Evolutionary conservation across 2,329 filamentous ascomycete genomes (phyloP).

Genomic region (Pseudocercospora crystallina): DNA sequence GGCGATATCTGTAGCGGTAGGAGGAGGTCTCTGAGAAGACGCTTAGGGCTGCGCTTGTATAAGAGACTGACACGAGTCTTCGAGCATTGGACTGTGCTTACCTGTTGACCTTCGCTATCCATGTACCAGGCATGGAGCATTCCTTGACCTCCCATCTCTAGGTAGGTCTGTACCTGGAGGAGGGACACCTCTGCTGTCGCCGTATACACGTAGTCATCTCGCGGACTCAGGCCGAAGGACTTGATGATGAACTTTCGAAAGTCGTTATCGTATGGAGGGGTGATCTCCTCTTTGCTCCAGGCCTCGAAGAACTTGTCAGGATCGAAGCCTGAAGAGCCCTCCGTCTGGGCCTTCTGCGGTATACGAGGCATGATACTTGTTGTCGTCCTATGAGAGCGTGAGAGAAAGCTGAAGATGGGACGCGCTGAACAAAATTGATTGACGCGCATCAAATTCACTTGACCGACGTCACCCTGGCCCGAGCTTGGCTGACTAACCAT

Average conservation of each 20-base stretch:
- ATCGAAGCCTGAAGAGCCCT: constrained; percentile 45
- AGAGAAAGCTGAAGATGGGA: too few species aligned
- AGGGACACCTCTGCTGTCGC: constrained; percentile 54
- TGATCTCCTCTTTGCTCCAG: constrained; percentile 42
- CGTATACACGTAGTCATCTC: constrained; percentile 53
- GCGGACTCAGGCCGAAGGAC: constrained; percentile 47
- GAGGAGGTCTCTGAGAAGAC: constrained; percentile 41
- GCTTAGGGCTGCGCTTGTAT: constrained; percentile 24
- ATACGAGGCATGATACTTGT: constrained; percentile 29
- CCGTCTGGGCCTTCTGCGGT: constrained; percentile 36
- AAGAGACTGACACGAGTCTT: constrained; percentile 18
- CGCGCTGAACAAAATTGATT: too few species aligned
- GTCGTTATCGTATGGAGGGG: constrained; percentile 43
- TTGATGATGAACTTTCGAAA: constrained; percentile 48
- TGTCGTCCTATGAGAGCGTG: too few species aligned
- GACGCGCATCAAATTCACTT: too few species aligned
- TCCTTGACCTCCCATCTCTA: constrained; percentile 47
- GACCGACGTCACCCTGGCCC: too few species aligned
- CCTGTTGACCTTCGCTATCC: constrained; percentile 41
- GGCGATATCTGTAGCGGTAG: constrained; percentile 58
- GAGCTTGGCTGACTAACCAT: too few species aligned
- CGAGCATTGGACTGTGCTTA: constrained; percentile 21
- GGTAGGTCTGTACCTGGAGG: constrained; percentile 49
- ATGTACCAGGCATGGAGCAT: constrained; percentile 55
- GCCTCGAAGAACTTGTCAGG: constrained; percentile 46